Evolutionary conservation across 805 yeast species (phyloP).

Genomic region (Ogataea ramenticola): DNA sequence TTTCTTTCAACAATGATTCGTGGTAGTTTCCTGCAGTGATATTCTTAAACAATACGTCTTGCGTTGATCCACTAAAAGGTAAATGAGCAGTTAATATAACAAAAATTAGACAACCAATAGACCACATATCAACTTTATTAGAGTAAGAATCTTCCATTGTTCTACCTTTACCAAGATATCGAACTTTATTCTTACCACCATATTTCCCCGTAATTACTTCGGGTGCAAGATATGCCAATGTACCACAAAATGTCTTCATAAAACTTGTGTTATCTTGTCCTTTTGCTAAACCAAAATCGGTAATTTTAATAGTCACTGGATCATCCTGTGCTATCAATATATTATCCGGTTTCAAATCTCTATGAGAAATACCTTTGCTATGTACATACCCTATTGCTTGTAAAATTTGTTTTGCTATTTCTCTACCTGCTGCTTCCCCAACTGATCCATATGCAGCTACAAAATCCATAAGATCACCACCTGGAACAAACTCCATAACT

Average conservation of each 20-base stretch:
- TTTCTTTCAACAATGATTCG: constrained; percentile 62
- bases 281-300: constrained; percentile 96
- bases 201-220: constrained; percentile 66
- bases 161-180: constrained; percentile 27
- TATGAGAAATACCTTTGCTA: constrained; percentile 83
- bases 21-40: constrained; percentile 76
- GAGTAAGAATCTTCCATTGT: constrained; percentile 48
- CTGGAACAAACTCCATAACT: constrained; percentile 93
- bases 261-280: constrained; percentile 76
- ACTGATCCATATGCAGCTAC: constrained; percentile 89
- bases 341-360: constrained; percentile 96
- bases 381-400: constrained; percentile 86
- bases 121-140: constrained; percentile 94
- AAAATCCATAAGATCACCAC: constrained; percentile 97
- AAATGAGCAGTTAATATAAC: constrained; percentile 88
- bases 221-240: constrained; percentile 95
- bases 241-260: constrained; percentile 96
- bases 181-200: constrained; percentile 23
- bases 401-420: constrained; percentile 76
- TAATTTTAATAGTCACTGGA: constrained; percentile 85
- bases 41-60: constrained; percentile 71
- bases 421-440: constrained; percentile 85
- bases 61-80: constrained; percentile 92
- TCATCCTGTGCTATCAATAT: constrained; percentile 84
- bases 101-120: constrained; percentile 88